Evolutionary conservation across 1,139 yeast species (phyloP).

Genomic region (Magnusiomyces tetraspermus): DNA sequence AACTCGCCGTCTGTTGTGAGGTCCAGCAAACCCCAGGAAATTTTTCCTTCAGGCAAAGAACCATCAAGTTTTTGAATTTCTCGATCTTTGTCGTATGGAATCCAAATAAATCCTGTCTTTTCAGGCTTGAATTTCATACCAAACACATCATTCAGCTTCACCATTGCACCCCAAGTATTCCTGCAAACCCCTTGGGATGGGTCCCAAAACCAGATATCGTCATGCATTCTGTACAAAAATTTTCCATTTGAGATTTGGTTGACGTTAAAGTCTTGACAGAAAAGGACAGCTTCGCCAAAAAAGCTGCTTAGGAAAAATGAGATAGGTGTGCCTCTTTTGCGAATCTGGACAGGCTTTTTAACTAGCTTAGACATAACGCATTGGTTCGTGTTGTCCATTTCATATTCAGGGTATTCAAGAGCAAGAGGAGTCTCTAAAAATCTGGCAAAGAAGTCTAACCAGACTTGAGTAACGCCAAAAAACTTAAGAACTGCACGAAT

Average conservation of each 20-base stretch:
- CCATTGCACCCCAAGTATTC: constrained; percentile 17
- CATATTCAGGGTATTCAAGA: not conserved
- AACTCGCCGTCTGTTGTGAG: constrained; percentile 12
- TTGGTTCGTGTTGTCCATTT: not conserved
- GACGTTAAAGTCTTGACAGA: constrained; percentile 16
- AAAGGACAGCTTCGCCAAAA: constrained; percentile 17
- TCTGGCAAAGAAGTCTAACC: constrained; percentile 16
- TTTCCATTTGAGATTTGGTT: constrained; percentile 14
- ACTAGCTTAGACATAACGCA: not conserved
- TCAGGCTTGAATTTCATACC: constrained; percentile 18
- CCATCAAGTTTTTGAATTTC: constrained; percentile 1
- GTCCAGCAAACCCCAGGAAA: constrained; percentile 17
- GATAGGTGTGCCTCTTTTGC: constrained; percentile 16
- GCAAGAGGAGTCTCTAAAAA: constrained; percentile 14
- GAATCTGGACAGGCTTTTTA: not conserved
- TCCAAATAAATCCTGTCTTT: constrained; percentile 15
- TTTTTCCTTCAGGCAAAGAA: constrained; percentile 14
- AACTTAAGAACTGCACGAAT: constrained; percentile 15
- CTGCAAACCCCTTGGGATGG: constrained; percentile 12
- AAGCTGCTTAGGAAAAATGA: constrained; percentile 16
- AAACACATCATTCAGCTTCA: constrained; percentile 13
- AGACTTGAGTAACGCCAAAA: constrained; percentile 15
- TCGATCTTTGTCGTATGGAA: not conserved
- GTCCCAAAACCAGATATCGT: constrained; percentile 21
- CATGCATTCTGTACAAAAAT: constrained; percentile 17